phyloP scores from a whole-genome alignment of 768 basidiomycete genomes.

The Hortiboletus campestris region DNA sequence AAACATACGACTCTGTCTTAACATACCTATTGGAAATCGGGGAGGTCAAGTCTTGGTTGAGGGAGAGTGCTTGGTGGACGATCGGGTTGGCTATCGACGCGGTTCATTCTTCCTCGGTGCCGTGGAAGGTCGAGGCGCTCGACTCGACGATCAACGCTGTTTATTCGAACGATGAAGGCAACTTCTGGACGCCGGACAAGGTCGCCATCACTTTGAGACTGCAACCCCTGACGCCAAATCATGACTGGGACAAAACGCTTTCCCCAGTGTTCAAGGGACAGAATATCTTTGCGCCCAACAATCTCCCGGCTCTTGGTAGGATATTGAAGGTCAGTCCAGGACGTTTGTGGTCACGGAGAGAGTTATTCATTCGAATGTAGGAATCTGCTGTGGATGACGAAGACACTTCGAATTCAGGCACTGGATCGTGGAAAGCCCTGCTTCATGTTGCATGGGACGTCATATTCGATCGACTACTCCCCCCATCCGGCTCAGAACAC shows the following conservation, averaged over 20 bases:
- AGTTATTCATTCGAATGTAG: slow-evolving; percentile 34
- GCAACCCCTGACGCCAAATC: slow-evolving; percentile 55
- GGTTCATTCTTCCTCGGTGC: slow-evolving; percentile 52
- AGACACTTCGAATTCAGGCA: slow-evolving; percentile 46
- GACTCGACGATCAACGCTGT: slow-evolving; percentile 48
- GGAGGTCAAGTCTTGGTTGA: slow-evolving; percentile 84
- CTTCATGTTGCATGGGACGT: slow-evolving; percentile 91
- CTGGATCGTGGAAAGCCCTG: slow-evolving; percentile 81
- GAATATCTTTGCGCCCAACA: slow-evolving; percentile 66
- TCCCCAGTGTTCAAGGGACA: slow-evolving; percentile 75
- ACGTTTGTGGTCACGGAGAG: neutral
- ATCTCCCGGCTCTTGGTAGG: slow-evolving; percentile 67
- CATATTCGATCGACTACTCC: slow-evolving; percentile 74
- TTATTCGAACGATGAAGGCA: slow-evolving; percentile 34
- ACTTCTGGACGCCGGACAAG: slow-evolving; percentile 83
- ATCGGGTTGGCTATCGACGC: slow-evolving; percentile 63
- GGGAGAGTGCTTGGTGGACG: slow-evolving; percentile 89
- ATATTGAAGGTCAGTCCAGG: slow-evolving; percentile 69
- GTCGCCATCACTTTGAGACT: slow-evolving; percentile 75
- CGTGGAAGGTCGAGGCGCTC: slow-evolving; percentile 72
- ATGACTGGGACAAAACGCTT: slow-evolving; percentile 65
- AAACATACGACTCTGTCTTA: slow-evolving; percentile 59
- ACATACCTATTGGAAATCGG: slow-evolving; percentile 64
- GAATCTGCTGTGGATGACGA: slow-evolving; percentile 59
- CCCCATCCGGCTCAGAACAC: slow-evolving; percentile 38